phyloP scores from a whole-genome alignment of 2,329 filamentous ascomycete species.

The Spiromastix sp. region DNA sequence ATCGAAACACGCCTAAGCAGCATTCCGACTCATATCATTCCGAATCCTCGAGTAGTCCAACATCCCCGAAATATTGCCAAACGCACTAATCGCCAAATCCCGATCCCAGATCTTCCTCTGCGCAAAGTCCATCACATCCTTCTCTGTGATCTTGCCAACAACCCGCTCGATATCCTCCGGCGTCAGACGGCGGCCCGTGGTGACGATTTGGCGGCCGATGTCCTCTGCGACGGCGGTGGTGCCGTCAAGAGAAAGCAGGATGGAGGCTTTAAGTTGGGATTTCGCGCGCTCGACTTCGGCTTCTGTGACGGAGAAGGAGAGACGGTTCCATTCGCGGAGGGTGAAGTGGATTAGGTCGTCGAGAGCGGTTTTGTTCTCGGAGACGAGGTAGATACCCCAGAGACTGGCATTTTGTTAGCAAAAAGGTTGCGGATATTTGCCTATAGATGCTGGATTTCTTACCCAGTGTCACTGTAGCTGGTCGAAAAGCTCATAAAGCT shows the following conservation, averaged over 20 bases:
- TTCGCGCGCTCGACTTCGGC: conserved; percentile 97
- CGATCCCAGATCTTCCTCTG: conserved; percentile 95
- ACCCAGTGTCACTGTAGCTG: conserved; percentile 99
- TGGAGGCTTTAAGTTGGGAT: conserved; percentile 96
- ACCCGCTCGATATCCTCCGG: conserved; percentile 91
- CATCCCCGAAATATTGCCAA: conserved; percentile 82
- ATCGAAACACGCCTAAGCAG: conserved; percentile 19
- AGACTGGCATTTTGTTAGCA: conserved; percentile 49
- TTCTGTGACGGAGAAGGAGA: conserved; percentile 77
- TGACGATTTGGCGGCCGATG: conserved; percentile 96
- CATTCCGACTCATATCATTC: conserved; percentile 78
- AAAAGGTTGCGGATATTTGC: conserved; percentile 1
- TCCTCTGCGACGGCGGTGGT: conserved; percentile 97
- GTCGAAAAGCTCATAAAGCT: conserved; percentile 99
- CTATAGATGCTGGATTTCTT: conserved; percentile 29
- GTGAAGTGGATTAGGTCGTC: conserved; percentile 98
- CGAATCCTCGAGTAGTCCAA: conserved; percentile 46
- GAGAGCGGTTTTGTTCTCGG: conserved; percentile 74
- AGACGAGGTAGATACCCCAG: conserved; percentile 98
- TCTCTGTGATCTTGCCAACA: conserved; percentile 80
- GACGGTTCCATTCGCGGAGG: conserved; percentile 93
- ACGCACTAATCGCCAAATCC: conserved; percentile 86
- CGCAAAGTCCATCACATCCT: conserved; percentile 95
- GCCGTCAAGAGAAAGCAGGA: conserved; percentile 92
- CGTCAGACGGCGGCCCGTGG: conserved; percentile 82